These are phyloP conservation scores for Neospora caninum DNA, from an alignment of 169 alveolate species.

Conservation along the genomic window DNA sequence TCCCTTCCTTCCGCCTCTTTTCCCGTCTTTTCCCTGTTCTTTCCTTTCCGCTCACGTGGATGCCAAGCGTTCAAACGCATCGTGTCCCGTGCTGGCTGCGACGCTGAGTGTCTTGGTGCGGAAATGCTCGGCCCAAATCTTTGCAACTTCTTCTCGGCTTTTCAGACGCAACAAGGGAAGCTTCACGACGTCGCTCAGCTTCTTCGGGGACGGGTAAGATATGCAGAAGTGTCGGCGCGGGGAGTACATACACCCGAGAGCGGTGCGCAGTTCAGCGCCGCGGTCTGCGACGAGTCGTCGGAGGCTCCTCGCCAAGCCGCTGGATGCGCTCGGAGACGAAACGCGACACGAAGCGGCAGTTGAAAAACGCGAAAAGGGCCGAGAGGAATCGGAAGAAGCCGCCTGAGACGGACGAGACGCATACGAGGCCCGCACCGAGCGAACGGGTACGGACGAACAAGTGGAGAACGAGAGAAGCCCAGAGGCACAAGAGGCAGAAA, in stretches of 20 bases:
- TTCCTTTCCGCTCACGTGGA: neutral
- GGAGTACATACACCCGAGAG: neutral
- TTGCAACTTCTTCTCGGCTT: neutral
- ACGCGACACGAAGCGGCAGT: neutral
- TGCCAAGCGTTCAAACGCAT: neutral
- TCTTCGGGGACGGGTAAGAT: neutral
- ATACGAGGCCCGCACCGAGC: too few relatives aligned
- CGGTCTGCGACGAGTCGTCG: too few relatives aligned
- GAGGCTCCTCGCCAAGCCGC: too few relatives aligned
- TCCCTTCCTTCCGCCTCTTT: neutral
- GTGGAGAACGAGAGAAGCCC: too few relatives aligned
- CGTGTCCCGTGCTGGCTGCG: neutral
- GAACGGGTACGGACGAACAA: too few relatives aligned
- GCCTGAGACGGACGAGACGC: too few relatives aligned
- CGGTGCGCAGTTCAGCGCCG: neutral
- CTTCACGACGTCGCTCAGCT: slow-evolving; percentile 41
- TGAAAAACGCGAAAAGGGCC: too few relatives aligned
- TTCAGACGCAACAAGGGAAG: slow-evolving; percentile 21
- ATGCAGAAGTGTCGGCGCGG: neutral
- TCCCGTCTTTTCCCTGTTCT: too few relatives aligned
- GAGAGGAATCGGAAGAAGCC: too few relatives aligned
- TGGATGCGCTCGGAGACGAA: too few relatives aligned
- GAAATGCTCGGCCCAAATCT: slow-evolving; percentile 2
- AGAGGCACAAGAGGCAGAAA: too few relatives aligned
- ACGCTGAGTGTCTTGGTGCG: neutral